Evolutionary conservation across 345 rosid genomes (phyloP).

Genomic region (Crucihimalaya himalaica): DNA sequence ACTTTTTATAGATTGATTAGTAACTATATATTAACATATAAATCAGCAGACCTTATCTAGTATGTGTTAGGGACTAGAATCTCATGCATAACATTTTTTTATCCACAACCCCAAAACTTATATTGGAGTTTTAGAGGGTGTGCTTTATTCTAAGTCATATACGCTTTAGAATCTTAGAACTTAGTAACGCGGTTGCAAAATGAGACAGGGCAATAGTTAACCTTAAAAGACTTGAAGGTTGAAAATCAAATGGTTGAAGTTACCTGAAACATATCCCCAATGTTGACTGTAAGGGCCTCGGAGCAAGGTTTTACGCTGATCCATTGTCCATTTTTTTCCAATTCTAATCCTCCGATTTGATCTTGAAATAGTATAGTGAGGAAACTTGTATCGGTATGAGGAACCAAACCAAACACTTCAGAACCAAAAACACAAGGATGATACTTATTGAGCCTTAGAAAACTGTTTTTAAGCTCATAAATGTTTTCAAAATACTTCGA

Average conservation of each 20-base stretch:
- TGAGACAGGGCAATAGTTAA: neutral
- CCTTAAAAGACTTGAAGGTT: neutral
- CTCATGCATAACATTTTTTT: neutral
- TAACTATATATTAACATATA: neutral
- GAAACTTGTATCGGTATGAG: constrained; percentile 77
- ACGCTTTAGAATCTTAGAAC: neutral
- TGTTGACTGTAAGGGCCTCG: constrained; percentile 57
- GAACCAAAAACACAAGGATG: constrained; percentile 61
- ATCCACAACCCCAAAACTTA: neutral
- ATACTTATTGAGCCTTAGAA: constrained; percentile 70
- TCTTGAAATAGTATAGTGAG: constrained; percentile 67
- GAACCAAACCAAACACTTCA: constrained; percentile 60
- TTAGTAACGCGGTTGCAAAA: neutral
- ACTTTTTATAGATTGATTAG: neutral
- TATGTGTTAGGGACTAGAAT: neutral
- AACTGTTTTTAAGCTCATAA: constrained; percentile 44
- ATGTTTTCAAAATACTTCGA: constrained; percentile 51
- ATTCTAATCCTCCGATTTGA: constrained; percentile 65
- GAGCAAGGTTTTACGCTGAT: constrained; percentile 59
- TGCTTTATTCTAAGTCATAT: neutral
- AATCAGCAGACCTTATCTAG: neutral
- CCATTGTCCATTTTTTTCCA: constrained; percentile 65
- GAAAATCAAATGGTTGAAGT: neutral
- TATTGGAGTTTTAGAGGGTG: neutral
- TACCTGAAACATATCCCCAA: constrained; percentile 87